phyloP scores from a whole-genome alignment of 1,139 yeast genomes.

The Yamadazyma trypodendri region DNA sequence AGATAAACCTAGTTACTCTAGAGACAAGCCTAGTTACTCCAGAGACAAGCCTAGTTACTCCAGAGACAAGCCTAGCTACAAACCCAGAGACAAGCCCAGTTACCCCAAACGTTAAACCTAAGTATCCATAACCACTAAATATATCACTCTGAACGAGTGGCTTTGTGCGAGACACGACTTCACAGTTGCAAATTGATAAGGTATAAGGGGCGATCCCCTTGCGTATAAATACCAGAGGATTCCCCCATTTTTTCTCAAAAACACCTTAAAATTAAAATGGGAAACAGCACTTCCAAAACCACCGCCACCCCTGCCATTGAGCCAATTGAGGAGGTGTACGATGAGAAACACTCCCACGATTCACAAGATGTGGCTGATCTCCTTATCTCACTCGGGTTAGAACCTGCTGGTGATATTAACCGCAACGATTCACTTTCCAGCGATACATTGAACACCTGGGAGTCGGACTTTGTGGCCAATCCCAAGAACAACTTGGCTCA shows the following conservation, averaged over 20 bases:
- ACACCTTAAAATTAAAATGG: constrained; percentile 5
- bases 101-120: too few relatives aligned
- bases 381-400: constrained; percentile 3
- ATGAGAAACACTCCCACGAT: constrained; percentile 4
- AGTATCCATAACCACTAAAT: too few relatives aligned
- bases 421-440: constrained; percentile 13
- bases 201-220: neutral
- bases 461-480: constrained; percentile 44
- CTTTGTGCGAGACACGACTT: neutral
- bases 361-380: constrained; percentile 3
- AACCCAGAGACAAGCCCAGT: too few relatives aligned
- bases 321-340: constrained; percentile 1
- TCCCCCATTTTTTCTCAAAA: neutral
- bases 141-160: too few relatives aligned
- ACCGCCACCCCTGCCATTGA: neutral
- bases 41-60: too few relatives aligned
- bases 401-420: constrained; percentile 3
- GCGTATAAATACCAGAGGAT: neutral
- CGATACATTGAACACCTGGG: constrained; percentile 44
- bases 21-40: too few relatives aligned
- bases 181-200: too few relatives aligned
- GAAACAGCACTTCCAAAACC: constrained; percentile 7
- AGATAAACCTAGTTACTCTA: too few relatives aligned
- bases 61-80: too few relatives aligned
- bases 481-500: constrained; percentile 60